Evolutionary conservation across 257 asterid species (phyloP).

Genomic region (Gynochthodes officinalis): DNA sequence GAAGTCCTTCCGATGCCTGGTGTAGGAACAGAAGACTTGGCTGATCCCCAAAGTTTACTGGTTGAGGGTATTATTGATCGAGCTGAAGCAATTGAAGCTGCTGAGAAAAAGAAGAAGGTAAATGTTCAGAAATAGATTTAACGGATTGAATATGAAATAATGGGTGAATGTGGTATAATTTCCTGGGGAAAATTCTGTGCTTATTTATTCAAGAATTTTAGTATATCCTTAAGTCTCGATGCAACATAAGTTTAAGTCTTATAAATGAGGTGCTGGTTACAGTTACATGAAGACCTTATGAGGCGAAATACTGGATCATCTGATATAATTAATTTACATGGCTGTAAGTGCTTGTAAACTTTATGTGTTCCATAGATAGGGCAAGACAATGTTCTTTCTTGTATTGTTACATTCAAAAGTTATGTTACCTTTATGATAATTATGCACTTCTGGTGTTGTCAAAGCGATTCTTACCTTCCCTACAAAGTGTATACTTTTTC

Average conservation of each 20-base stretch:
- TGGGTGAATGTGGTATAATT: neutral
- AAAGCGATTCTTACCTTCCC: neutral
- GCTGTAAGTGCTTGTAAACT: neutral
- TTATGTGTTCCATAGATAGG: neutral
- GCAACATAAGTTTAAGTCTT: neutral
- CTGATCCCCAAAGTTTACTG: slow-evolving; percentile 65
- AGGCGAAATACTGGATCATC: neutral
- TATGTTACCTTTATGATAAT: neutral
- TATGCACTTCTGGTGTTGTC: neutral
- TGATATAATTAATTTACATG: neutral
- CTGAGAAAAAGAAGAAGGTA: slow-evolving; percentile 72
- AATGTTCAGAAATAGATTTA: neutral
- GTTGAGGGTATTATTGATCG: slow-evolving; percentile 60
- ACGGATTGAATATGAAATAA: neutral
- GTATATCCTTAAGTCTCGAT: too few relatives aligned
- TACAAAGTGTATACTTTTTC: neutral
- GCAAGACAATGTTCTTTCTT: neutral
- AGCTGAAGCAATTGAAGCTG: slow-evolving; percentile 82
- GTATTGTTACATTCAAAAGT: neutral
- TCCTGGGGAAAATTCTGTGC: too few relatives aligned
- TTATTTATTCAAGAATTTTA: too few relatives aligned
- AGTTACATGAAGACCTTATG: neutral
- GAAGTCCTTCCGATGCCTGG: slow-evolving; percentile 96
- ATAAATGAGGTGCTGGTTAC: neutral
- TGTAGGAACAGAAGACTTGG: slow-evolving; percentile 72